Conservation (phyloP, 345 rosid species). For the Euphorbia peplus region DNA sequence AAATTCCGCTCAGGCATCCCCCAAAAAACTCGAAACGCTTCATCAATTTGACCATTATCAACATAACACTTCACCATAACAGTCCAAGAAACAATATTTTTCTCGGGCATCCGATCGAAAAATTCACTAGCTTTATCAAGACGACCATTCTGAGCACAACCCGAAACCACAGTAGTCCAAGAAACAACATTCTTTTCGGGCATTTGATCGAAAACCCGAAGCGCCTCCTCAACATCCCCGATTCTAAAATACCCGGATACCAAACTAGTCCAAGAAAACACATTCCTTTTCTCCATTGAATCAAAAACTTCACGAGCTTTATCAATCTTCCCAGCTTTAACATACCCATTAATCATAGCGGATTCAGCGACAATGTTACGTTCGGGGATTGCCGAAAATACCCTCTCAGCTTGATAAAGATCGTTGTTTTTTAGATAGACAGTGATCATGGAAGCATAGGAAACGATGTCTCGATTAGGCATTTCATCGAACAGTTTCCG, state of each 20-base stretch:
- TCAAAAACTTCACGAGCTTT: constrained; percentile 13
- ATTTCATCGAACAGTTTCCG: constrained; percentile 14
- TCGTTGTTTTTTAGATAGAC: constrained; percentile 5
- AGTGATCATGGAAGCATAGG: constrained; percentile 17
- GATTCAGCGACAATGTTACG: constrained; percentile 9
- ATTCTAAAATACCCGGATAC: constrained; percentile 11
- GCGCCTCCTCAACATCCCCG: constrained; percentile 8
- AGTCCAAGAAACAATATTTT: constrained; percentile 42
- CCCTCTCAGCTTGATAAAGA: constrained; percentile 8
- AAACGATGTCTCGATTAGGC: constrained; percentile 7
- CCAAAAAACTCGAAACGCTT: constrained; percentile 33
- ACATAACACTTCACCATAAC: constrained; percentile 40
- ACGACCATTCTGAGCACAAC: constrained; percentile 14
- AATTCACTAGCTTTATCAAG: constrained; percentile 8
- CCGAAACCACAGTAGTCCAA: constrained; percentile 13
- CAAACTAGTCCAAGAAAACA: constrained; percentile 16
- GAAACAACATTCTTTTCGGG: constrained; percentile 13
- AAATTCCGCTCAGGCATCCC: constrained; percentile 33
- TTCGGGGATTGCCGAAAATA: constrained; percentile 4
- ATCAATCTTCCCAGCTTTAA: constrained; percentile 3
- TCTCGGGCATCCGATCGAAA: constrained; percentile 20
- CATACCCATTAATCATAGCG: constrained; percentile 14
- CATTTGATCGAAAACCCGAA: constrained; percentile 8
- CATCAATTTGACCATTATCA: constrained; percentile 28
- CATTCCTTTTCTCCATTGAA: constrained; percentile 9